Conservation (phyloP, 495 filamentous ascomycete genomes). For the Penicillium atrosanguineum region DNA sequence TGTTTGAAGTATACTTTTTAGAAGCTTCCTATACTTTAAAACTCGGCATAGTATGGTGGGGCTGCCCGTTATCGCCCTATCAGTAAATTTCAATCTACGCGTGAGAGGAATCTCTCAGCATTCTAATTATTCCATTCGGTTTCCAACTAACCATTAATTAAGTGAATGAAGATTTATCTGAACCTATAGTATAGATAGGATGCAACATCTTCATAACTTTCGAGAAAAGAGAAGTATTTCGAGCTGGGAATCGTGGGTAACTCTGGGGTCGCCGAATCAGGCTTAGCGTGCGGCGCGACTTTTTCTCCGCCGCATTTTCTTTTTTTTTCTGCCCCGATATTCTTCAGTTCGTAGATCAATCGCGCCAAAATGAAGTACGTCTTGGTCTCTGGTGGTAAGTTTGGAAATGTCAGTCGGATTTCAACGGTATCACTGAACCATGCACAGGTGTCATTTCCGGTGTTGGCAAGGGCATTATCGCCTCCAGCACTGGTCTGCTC, state of each 20-base stretch:
- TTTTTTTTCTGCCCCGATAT: conserved; percentile 7
- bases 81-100: background rate
- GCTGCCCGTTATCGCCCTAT: background rate
- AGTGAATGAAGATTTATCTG: too few relatives aligned
- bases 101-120: background rate
- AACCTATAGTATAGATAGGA: too few relatives aligned
- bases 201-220: too few relatives aligned
- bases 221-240: too few relatives aligned
- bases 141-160: too few relatives aligned
- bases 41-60: background rate
- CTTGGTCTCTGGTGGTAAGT: conserved; percentile 14
- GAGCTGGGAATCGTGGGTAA: background rate
- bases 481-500: conserved; percentile 64
- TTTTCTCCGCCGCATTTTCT: conserved; percentile 3
- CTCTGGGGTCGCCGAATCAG: background rate
- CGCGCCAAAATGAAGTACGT: conserved; percentile 16
- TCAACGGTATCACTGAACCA: background rate
- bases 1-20: too few relatives aligned
- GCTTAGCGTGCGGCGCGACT: conserved; percentile 3
- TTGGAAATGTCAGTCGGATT: background rate
- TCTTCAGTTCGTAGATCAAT: background rate
- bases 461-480: conserved; percentile 79
- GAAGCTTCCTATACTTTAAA: background rate
- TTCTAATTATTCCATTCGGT: too few relatives aligned
- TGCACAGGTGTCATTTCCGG: conserved; percentile 70